Base-by-base conservation (phyloP, 2,329 filamentous ascomycete species). In the Epicoccum nigrum region DNA sequence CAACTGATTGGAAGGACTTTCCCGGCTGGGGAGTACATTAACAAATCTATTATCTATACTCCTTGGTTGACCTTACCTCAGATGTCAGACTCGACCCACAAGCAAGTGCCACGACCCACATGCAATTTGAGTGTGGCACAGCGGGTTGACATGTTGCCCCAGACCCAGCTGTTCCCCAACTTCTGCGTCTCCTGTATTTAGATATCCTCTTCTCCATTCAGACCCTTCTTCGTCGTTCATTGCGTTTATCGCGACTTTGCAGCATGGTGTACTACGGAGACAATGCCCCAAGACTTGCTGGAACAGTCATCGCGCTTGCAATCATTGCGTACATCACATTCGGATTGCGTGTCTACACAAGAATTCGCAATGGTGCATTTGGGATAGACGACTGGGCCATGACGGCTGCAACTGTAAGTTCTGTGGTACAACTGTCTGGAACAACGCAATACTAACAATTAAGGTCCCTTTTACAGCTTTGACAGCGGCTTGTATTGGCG, bases 331-430 rank as follows among this genome's bases (percentile, higher is more conserved):
- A 56, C 37, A 34, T 55, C 3, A 45, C 56, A 4, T 62, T 58
- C 38, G 51, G 28, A 3, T 46, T 66, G 28, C 62, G 62, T 8
- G 40, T 56, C 3, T 60, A 65, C 33, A 60, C 56, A 13, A 39
- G 62, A 15, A 17, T 63, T 9, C 56, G 45, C 17, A 56, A 51
- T 20, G 37, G 51, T 8, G 52, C 57, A 9, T 71, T 67, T 59
- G 69, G 66, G 5, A 45, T 62, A 7, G 69, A 72, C 27, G 69
- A 71, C 21, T 69, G 63, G 63, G 55, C 59, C 3, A 71, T 71
- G 63, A 12, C 38, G 3, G 30, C 41, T 20, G 28, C 39, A 11
- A 31, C 16, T 1, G 30, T 49, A 6, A 17, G 34, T 15, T n/a
- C 4, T 4, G n/a, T n/a, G n/a, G n/a, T 13, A 16, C 13, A 11